Base-by-base conservation (phyloP, 768 basidiomycete genomes). In the Gymnopilus dilepis region DNA sequence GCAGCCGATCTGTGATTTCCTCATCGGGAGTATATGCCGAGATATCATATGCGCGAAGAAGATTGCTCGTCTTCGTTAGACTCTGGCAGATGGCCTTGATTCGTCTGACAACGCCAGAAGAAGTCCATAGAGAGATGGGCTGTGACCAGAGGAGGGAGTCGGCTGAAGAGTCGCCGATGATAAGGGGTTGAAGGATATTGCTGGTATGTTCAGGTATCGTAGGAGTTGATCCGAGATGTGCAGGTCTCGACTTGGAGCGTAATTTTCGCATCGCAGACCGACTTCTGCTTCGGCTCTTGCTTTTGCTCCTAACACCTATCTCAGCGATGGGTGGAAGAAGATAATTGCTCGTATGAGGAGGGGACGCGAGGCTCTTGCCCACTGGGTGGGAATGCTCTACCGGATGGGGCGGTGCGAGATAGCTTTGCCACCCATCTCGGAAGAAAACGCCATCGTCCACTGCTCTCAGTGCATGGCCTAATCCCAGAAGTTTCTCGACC, bases 61-160 rank as follows among this genome's bases (percentile, higher is more conserved):
- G 72, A 51, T 76, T 77, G 65, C 80, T 86, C 1, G 89, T 83
- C 69, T 86, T 89, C 53, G 71, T 75, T 47, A 92, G 76, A 17
- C 86, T 88, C 70, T 90, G 90, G 66, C 88, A 90, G 37, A 92
- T 81, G 4, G 92, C 92, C 48, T 89, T 89, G 61, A 91, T 76
- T 30, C 90, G 81, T 51, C 89, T 85, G 38, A 86, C 83, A 59
- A 86, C 86, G 38, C 82, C 85, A 0, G 82, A 66, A 0, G 87
- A 76, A 0, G 83, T 84, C 91, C 91, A 93, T 5, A 81, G 71
- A 5, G 86, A 88, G 2, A 83, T 82, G 13, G 86, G 77, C 3
- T 76, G 67, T 0, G 85, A 81, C 89, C 89, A 90, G 9, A 86
- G 78, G 51, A 86, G 78, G 11, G 88, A 85, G 64, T 92, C 88